Base-by-base conservation (phyloP, 2,329 filamentous ascomycete species). In the Fusarium subtropicale region DNA sequence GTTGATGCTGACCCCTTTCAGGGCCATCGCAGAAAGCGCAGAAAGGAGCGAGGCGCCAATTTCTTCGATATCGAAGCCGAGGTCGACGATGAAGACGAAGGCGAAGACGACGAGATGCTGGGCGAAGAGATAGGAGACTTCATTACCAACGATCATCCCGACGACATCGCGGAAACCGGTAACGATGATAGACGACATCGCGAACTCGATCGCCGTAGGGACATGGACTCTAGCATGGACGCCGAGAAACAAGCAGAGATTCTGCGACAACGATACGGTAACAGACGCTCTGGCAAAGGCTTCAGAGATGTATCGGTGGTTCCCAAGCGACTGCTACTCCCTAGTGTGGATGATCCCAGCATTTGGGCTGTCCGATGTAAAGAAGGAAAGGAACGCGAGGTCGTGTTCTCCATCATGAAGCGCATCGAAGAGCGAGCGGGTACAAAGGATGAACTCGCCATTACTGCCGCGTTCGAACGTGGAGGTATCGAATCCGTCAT, bases 11-110 rank as follows among this genome's bases (percentile, higher is more conserved):
- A 76, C 69, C 60, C 30, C 38, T 34, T 41, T 42, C 60, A 88
- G 87, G 83, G 85, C 60, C 87, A 93, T 76, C 92, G 92, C 59
- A 88, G 91, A 74, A 98, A 98, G 81, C 92, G 94, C 60, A 91
- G 90, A 79, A 89, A 88, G 78, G 89, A 92, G 70, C 87, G 87
- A 69, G 89, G 93, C 68, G 92, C 93, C 74, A 90, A 91, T 76
- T 97, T 97, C 88, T 90, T 99, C 82, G 96, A 99, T 89, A 93
- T 95, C 76, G 96, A 99, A 85, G 96, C 96, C 79, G 96, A 97
- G 82, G 96, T 99, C 73, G 96, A 98, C 76, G 96, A 97, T 69
- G 94, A 97, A 74, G 94, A 97, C 74, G 92, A 93, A 71, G 91
- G 88, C 71, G 92, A 92, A 66, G 93, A 97, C 69, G 93, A 97